A percentile compares a stretch with the other conserved stretches of the same genome.
Conservation (phyloP, 805 yeast species). For the Vanderwaltozyma verrucispora region DNA sequence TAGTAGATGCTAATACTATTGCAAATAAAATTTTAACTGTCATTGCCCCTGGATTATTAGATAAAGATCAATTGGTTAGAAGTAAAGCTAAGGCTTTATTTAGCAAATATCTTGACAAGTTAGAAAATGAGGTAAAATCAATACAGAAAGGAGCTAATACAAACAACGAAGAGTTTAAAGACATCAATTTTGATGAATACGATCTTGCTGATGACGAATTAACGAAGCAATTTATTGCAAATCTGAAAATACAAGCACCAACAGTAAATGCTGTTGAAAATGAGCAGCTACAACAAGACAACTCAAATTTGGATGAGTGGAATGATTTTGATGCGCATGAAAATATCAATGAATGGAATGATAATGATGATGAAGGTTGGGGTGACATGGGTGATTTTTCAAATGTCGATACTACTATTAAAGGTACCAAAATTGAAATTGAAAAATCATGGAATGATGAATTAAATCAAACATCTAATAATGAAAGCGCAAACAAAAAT, state of each 20-base stretch:
- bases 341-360: not conserved
- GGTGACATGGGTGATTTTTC: not conserved
- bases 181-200: slow-evolving; percentile 16
- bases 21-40: slow-evolving; percentile 76
- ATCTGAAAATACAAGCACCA: slow-evolving; percentile 5
- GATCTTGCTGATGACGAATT: slow-evolving; percentile 9
- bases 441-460: slow-evolving; percentile 19
- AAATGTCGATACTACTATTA: not conserved
- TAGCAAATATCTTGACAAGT: slow-evolving; percentile 46
- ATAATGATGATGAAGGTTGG: not conserved
- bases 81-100: slow-evolving; percentile 61
- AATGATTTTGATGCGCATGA: slow-evolving; percentile 8
- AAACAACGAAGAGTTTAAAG: slow-evolving; percentile 6
- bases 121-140: slow-evolving; percentile 36
- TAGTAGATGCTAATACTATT: slow-evolving; percentile 63
- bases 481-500: no score
- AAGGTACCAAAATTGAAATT: slow-evolving; percentile 6
- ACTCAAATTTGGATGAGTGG: slow-evolving; percentile 21
- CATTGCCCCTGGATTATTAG: slow-evolving; percentile 75
- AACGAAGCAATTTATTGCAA: slow-evolving; percentile 15
- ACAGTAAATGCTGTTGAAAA: not conserved
- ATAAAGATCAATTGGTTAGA: slow-evolving; percentile 60
- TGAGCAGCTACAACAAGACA: not conserved
- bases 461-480: slow-evolving; percentile 2
- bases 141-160: slow-evolving; percentile 7